phyloP scores from a whole-genome alignment of 228 moss, liverwort and hornwort genomes.

The Sphagnum magellanicum region DNA sequence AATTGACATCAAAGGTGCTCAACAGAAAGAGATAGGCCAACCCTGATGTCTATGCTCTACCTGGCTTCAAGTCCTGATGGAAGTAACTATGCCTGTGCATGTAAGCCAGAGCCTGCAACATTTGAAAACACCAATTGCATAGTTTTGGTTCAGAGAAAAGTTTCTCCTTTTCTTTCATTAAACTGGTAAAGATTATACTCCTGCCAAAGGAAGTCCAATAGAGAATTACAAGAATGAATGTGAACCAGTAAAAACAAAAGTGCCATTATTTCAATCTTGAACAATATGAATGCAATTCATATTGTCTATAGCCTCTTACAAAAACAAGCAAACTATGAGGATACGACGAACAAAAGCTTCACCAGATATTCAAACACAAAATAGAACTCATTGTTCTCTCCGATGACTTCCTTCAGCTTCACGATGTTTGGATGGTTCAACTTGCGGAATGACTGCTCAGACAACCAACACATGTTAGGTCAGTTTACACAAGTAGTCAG shows the following conservation, averaged over 20 bases:
- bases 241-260: too few species aligned
- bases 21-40: too few species aligned
- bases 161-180: conserved; percentile 67
- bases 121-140: conserved; percentile 64
- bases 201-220: conserved; percentile 13
- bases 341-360: not conserved
- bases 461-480: too few species aligned
- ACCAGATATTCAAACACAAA: conserved; percentile 90
- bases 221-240: too few species aligned
- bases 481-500: too few species aligned
- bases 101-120: conserved; percentile 66
- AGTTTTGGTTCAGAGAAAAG: conserved; percentile 65
- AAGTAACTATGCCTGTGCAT: conserved; percentile 82
- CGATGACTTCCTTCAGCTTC: conserved; percentile 46
- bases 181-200: conserved; percentile 62
- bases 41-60: conserved; percentile 14
- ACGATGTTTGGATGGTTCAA: conserved; percentile 25
- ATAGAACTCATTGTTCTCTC: conserved; percentile 68
- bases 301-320: too few species aligned
- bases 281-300: too few species aligned
- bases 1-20: too few species aligned
- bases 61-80: conserved; percentile 81
- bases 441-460: conserved; percentile 4
- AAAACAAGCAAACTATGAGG: too few species aligned
- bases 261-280: too few species aligned